Evolutionary conservation across 2,329 filamentous ascomycete genomes (phyloP).

Genomic region (Rosellinia necatrix): DNA sequence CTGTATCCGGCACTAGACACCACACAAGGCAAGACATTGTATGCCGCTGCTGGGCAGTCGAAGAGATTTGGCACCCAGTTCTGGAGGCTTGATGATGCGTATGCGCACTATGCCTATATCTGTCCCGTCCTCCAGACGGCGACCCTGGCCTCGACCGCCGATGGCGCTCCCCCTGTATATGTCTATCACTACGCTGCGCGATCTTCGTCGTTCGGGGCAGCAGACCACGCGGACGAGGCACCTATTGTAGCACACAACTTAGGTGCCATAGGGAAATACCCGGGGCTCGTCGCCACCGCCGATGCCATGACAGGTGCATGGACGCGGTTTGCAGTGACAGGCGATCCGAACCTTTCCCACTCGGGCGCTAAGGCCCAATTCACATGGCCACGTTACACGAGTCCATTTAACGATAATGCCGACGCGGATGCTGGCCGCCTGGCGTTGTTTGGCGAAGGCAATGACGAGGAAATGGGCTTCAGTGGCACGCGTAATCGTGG

Average conservation of each 20-base stretch:
- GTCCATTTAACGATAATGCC: slow-evolving; percentile 41
- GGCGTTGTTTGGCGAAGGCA: slow-evolving; percentile 64
- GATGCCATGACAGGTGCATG: slow-evolving; percentile 51
- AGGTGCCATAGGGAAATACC: slow-evolving; percentile 38
- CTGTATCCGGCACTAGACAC: slow-evolving; percentile 65
- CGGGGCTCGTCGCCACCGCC: slow-evolving; percentile 46
- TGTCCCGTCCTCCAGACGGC: slow-evolving; percentile 66
- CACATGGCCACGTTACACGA: slow-evolving; percentile 50
- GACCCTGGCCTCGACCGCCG: slow-evolving; percentile 45
- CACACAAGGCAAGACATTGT: slow-evolving; percentile 45
- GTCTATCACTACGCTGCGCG: slow-evolving; percentile 65
- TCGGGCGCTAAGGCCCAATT: slow-evolving; percentile 23
- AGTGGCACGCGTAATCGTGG: slow-evolving; percentile 45
- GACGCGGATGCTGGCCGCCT: slow-evolving; percentile 41
- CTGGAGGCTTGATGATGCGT: slow-evolving; percentile 62
- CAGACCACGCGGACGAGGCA: slow-evolving; percentile 55
- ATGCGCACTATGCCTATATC: slow-evolving; percentile 68
- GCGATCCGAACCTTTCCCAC: slow-evolving; percentile 34
- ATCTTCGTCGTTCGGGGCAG: slow-evolving; percentile 42
- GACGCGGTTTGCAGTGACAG: slow-evolving; percentile 44
- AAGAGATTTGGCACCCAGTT: slow-evolving; percentile 57
- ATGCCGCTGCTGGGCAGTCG: slow-evolving; percentile 43
- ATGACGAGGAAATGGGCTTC: slow-evolving; percentile 54
- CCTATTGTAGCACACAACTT: slow-evolving; percentile 51
- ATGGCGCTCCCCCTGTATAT: slow-evolving; percentile 45